Evolutionary conservation across 1,284 basidiomycete genomes (phyloP).

Genomic region (Ustilago tritici): DNA sequence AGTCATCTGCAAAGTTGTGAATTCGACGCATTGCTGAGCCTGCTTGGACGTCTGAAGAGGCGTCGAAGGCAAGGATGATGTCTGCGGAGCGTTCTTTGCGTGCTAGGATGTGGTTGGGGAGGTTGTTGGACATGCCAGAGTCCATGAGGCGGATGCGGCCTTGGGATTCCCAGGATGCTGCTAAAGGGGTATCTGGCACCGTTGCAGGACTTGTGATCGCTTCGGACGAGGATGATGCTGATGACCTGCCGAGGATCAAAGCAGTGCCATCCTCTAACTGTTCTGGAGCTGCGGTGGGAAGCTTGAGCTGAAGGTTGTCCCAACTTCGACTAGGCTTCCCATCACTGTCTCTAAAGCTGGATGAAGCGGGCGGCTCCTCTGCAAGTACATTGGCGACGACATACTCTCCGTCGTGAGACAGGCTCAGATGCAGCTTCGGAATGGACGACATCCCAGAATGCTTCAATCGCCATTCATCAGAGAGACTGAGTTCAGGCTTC

Average conservation of each 20-base stretch:
- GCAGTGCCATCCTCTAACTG: conserved; percentile 8
- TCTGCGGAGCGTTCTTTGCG: conserved; percentile 54
- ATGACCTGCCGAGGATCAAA: conserved; percentile 3
- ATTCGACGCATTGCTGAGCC: conserved; percentile 60
- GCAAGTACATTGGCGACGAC: conserved; percentile 80
- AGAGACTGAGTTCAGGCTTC: conserved; percentile 43
- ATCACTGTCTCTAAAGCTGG: background rate
- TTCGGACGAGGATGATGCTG: background rate
- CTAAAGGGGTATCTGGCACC: background rate
- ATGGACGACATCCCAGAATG: conserved; percentile 40
- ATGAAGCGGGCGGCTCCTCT: conserved; percentile 2
- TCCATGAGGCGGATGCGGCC: conserved; percentile 64
- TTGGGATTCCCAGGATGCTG: conserved; percentile 45
- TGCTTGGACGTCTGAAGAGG: conserved; percentile 66
- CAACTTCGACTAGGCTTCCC: background rate
- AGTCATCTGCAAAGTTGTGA: conserved; percentile 62
- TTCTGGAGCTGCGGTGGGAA: background rate
- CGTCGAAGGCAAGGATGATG: conserved; percentile 65
- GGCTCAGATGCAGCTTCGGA: conserved; percentile 74
- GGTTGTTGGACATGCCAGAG: conserved; percentile 66
- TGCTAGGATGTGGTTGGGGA: conserved; percentile 65
- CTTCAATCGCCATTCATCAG: conserved; percentile 45
- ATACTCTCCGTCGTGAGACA: conserved; percentile 88
- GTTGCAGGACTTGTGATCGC: background rate
- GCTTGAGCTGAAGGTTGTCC: conserved; percentile 14